These are phyloP conservation scores for Candida schatavii DNA, from an alignment of 805 yeast genomes.

Conservation along the genomic window DNA sequence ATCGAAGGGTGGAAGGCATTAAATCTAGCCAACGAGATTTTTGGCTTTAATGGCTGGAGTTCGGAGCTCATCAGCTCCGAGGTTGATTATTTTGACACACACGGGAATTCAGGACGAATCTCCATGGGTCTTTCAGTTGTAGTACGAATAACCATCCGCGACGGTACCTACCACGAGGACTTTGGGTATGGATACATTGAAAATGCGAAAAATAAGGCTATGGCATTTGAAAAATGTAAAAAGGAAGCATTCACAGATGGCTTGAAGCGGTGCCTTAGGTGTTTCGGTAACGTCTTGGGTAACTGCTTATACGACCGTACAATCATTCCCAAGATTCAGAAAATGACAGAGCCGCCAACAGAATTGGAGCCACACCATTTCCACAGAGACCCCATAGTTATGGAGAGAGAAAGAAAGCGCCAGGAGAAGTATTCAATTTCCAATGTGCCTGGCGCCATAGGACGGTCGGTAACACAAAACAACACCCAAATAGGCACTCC, in stretches of 20 bases:
- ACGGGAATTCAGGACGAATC: constrained; percentile 48
- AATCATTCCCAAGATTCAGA: constrained; percentile 50
- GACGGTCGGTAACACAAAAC: constrained; percentile 3
- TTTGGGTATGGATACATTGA: constrained; percentile 75
- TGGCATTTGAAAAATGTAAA: constrained; percentile 76
- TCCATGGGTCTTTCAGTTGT: constrained; percentile 68
- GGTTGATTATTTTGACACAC: constrained; percentile 70
- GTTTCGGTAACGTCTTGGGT: constrained; percentile 78
- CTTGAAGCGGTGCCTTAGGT: constrained; percentile 70
- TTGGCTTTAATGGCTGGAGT: constrained; percentile 83
- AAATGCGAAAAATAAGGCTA: constrained; percentile 63
- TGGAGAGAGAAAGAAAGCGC: constrained; percentile 25
- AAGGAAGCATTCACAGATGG: constrained; percentile 88
- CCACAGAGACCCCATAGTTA: constrained; percentile 34
- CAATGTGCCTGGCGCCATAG: constrained; percentile 6
- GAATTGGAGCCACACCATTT: constrained; percentile 32
- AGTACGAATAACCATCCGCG: constrained; percentile 69
- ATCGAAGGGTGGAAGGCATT: constrained; percentile 84
- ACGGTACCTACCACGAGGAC: constrained; percentile 80
- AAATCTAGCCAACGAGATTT: constrained; percentile 74
- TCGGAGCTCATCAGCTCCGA: constrained; percentile 64
- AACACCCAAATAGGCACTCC: not conserved
- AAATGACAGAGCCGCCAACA: constrained; percentile 32
- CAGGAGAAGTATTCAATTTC: not conserved
- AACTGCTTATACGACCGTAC: constrained; percentile 81